Percentiles rank a stretch among this genome's conserved stretches.
phyloP scores from a whole-genome alignment of 495 filamentous ascomycete species.

The Penicillium tannophilum region DNA sequence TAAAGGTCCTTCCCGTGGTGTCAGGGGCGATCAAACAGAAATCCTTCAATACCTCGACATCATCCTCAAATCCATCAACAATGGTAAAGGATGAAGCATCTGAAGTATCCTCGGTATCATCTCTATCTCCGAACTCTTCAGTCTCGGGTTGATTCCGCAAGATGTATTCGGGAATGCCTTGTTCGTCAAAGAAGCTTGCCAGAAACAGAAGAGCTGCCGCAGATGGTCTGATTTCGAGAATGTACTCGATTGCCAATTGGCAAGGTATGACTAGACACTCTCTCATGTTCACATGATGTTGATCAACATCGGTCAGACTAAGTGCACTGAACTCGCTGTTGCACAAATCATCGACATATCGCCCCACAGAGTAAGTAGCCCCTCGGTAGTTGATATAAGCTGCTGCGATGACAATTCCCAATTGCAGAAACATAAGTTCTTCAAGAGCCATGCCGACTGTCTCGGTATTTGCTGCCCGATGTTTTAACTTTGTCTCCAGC shows the following conservation, averaged over 20 bases:
- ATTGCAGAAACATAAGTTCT: neutral
- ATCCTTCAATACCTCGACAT: neutral
- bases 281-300: neutral
- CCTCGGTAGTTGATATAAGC: conserved; percentile 2
- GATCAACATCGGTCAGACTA: neutral
- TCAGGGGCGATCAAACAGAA: neutral
- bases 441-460: neutral
- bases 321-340: neutral
- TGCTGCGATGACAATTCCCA: neutral
- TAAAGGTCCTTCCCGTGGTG: neutral
- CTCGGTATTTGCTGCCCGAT: neutral
- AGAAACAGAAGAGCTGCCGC: neutral
- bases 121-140: neutral
- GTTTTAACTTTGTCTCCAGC: neutral
- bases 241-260: neutral
- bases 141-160: neutral
- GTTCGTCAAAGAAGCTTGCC: conserved; percentile 1
- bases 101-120: neutral
- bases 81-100: neutral
- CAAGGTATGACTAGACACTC: neutral
- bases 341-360: neutral
- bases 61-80: neutral
- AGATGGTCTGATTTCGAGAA: neutral
- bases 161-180: neutral
- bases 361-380: neutral